Evolutionary conservation across 2,329 filamentous ascomycete species (phyloP), one percentile per base, ranked within the genome.

Genomic region (Tolypocladium paradoxum): DNA sequence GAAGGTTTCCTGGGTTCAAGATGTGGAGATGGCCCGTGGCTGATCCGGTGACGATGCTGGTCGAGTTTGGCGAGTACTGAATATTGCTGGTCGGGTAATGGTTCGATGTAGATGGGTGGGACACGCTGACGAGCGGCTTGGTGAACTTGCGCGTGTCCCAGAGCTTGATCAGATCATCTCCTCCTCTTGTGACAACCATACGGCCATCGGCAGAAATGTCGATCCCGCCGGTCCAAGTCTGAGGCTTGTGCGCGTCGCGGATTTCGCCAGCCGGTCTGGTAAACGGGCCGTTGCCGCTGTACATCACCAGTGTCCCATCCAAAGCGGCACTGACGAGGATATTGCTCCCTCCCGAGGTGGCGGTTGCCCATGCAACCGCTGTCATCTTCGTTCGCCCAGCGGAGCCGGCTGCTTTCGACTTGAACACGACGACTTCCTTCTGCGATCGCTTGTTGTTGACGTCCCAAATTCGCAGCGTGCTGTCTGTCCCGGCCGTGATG

Each of bases 101-200:
- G 54, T 85, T 83, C 1, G 90, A 92, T 16, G 88, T 95, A 1
- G 92, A 95, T 1, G 81, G 70, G 68, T 96, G 90, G 6, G 84
- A 74, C 18, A 89, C 82, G 1, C 84, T 88, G 48, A 90, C 88
- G 16, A 99, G 79, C 4, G 93, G 90, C 54, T 86, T 78, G 67
- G 93, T 97, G 76, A 99, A 95, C 65, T 96, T 97, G 54, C 93
- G 83, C 3, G 86, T 95, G 67, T 99, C 93, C 93, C 93, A 99
- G 2, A 96, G 77, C 72, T 97, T 97, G 69, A 99, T 92, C 2
- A 87, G 79, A 65, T 95, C 83, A 69, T 99, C 93, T 50, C 91
- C 92, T 53, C 93, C 93, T 60, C 90, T 79, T 1, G 90, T 96
- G 8, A 96, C 86, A 3, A 97, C 83, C 73, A 96, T 85, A 54